Evolutionary conservation across 148 eudicot genomes (phyloP), one percentile per base, ranked within the genome.

Genomic region (Fagopyrum esculentum): DNA sequence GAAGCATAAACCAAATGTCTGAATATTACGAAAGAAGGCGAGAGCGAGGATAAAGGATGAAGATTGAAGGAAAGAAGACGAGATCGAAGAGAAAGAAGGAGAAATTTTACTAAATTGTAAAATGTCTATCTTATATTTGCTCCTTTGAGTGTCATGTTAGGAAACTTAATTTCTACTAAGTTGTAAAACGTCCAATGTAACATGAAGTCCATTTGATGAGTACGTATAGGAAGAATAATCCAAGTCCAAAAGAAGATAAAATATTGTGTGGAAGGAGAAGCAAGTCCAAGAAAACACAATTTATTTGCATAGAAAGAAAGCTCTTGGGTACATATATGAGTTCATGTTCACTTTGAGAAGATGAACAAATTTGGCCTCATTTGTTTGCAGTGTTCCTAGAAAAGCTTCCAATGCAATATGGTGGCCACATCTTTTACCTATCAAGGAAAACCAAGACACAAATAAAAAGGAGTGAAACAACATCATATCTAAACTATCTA

Each of bases 381-480:
- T 35, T 66, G 17, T 35, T 66, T 40, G 71, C 71, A 40, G 43
- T 12, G 71, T 66, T 40, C 71, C 71, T 66, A 66, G 71, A 8
- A 66, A 66, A 66, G 71, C 71, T 66, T 66, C 71, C 71, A 66
- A 66, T 66, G 71, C 71, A 66, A 40, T 22, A 66, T 66, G 71
- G 71, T 66, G 71, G 71, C 71, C 71, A 66, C 71, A 66, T 66
- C 71, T 66, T 66, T 66, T 17, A 66, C 71, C 71, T 66, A 66
- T 30, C 69, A 63, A 55, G 22, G 22, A 15, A n/a, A 40, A 66
- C 71, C 45, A 64, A 66, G 11, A 66, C 17, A 59, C 64, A 43
- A 29, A 4, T 26, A 5, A 61, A 19, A 57, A 57, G 64, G 29
- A 57, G 17, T 57, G 63, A 17, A 57, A 6, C 12, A 60, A 61